Evolutionary conservation across 208 protist species (phyloP).

Genomic region (Trypanosoma rangeli): DNA sequence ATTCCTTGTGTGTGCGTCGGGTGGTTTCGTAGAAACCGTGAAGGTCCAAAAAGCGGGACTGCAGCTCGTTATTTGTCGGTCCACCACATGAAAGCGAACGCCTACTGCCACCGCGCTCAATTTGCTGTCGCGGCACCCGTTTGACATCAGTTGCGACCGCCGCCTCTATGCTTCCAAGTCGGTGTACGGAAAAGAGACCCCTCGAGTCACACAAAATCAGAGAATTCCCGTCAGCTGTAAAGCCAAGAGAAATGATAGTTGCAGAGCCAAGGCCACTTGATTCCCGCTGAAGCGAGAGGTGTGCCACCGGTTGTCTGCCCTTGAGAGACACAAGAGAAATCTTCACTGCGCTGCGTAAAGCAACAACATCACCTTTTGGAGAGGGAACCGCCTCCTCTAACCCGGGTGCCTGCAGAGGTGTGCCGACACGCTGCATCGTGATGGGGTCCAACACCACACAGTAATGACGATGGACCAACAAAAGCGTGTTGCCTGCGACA

Average conservation of each 20-base stretch:
- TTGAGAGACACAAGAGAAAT: constrained; percentile 5
- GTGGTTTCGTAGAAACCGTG: constrained; percentile 54
- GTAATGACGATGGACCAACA: constrained; percentile 14
- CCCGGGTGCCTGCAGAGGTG: background rate
- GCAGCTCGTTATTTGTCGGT: constrained; percentile 59
- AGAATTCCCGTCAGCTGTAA: constrained; percentile 14
- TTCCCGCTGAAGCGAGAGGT: constrained; percentile 1
- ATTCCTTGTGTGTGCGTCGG: constrained; percentile 31
- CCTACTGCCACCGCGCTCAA: constrained; percentile 4
- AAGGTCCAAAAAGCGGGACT: constrained; percentile 60
- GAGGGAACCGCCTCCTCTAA: constrained; percentile 12
- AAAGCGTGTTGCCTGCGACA: constrained; percentile 1
- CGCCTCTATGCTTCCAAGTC: background rate
- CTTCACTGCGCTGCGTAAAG: constrained; percentile 13
- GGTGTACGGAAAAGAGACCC: constrained; percentile 24
- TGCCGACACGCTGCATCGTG: constrained; percentile 10
- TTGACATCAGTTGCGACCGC: constrained; percentile 1
- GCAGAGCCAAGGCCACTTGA: background rate
- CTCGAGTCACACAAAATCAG: constrained; percentile 29
- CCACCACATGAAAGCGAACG: constrained; percentile 49
- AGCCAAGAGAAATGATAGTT: constrained; percentile 30
- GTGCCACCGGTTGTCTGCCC: background rate
- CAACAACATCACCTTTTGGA: constrained; percentile 1
- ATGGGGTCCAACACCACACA: constrained; percentile 18
- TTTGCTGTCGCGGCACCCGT: background rate